Base-by-base conservation (phyloP, 352 stramenopile species). In the Globisporangium ultimum region DNA sequence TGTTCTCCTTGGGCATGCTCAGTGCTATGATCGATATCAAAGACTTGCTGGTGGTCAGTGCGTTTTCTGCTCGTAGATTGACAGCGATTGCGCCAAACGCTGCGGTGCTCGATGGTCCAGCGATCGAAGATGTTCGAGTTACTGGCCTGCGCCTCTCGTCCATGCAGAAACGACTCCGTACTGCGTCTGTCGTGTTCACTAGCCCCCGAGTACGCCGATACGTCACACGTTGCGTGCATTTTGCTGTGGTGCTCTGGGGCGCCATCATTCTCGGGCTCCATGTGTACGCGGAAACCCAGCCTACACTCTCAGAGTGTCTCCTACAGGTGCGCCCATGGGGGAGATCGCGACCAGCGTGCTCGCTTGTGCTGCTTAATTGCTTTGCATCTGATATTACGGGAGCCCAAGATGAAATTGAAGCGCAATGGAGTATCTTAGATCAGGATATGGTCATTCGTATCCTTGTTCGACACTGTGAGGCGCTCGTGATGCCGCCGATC, bases 361-460 rank as follows among this genome's bases (percentile, higher is more conserved):
- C 64, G 18, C 45, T 78, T 12, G 20, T 67, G 13, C 12, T 69
- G 53, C 40, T 75, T 12, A 67, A 78, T 40, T 78, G 70, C 52
- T 55, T 65, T 24, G 40, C 20, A 0, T 48, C 62, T 13, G 52
- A 48, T 1, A 68, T 70, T 10, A 34, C 11, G 17, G 61, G 61
- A 0, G 45, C 41, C 12, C 46, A 11, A 20, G 18, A 48, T 5
- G 55, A 72, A 50, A 46, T 73, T 3, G 38, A 66, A 1, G 12
- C 18, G 3, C 53, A 41, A 24, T 75, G 63, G 63, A 45, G 14
- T 20, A 34, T 61, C 4, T 55, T 67, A 20, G 63, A 75, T 11
- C 24, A 48, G 15, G 52, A 50, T 12, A 70, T 24, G 8, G 63
- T 70, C 18, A 49, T 65, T 10, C 68, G 60, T 2, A 13, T 80